Percentiles rank a stretch among this genome's conserved stretches.
phyloP scores from a whole-genome alignment of 2,329 filamentous ascomycete species.

The Ceratocystis destructans region DNA sequence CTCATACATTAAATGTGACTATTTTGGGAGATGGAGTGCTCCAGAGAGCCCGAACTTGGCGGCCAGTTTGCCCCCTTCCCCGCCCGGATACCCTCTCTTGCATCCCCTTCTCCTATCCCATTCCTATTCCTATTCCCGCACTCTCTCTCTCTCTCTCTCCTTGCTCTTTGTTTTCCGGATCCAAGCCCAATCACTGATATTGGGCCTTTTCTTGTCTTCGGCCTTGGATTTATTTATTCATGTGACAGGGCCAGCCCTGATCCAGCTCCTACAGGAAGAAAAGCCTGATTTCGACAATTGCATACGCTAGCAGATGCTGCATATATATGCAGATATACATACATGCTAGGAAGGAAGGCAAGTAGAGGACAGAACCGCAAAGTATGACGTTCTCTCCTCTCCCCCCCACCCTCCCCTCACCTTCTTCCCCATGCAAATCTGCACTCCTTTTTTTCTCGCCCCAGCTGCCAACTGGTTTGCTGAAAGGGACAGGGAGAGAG shows the following conservation, averaged over 20 bases:
- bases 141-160: not conserved
- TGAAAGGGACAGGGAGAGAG: not conserved
- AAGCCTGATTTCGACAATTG: not conserved
- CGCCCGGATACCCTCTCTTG: not conserved
- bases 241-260: conserved; percentile 7
- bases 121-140: too few species aligned
- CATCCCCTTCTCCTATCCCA: too few species aligned
- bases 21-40: not conserved
- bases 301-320: not conserved
- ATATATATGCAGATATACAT: not conserved
- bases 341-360: not conserved
- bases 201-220: not conserved
- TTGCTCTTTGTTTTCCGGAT: not conserved
- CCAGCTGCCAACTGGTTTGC: not conserved
- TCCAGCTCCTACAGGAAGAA: not conserved
- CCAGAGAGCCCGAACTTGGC: not conserved
- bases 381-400: not conserved
- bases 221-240: conserved; percentile 1
- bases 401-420: not conserved
- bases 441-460: not conserved
- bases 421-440: not conserved
- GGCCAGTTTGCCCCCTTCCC: not conserved
- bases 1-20: not conserved
- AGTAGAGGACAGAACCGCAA: not conserved
- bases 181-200: conserved; percentile 1